Evolutionary conservation across 2,329 filamentous ascomycete genomes (phyloP).

Genomic region (Aspergillus brunneoviolaceus): DNA sequence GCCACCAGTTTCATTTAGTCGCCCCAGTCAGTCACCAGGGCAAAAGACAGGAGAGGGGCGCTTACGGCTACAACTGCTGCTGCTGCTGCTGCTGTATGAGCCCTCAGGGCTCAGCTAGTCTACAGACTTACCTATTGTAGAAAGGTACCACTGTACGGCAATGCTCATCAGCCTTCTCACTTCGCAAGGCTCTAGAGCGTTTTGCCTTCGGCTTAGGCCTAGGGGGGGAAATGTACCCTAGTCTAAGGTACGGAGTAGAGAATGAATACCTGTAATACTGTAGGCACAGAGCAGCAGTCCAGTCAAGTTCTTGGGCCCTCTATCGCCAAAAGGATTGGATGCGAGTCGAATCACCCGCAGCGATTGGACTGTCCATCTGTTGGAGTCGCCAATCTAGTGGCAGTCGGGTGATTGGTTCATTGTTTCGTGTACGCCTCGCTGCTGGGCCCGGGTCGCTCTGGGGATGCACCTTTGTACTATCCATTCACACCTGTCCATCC

Average conservation of each 20-base stretch:
- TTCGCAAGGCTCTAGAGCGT: neutral
- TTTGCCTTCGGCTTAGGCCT: neutral
- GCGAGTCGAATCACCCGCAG: conserved; percentile 6
- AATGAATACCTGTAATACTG: no score
- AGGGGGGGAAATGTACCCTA: no score
- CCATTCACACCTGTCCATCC: conserved; percentile 3
- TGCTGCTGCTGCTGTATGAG: neutral
- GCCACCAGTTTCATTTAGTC: neutral
- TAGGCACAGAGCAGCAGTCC: neutral
- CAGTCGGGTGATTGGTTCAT: conserved; percentile 1
- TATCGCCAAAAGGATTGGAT: neutral
- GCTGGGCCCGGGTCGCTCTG: neutral
- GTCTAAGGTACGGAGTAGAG: neutral
- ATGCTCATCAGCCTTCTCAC: neutral
- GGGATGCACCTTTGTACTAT: neutral
- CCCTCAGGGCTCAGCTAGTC: neutral
- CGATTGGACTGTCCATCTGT: conserved; percentile 8
- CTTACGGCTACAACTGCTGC: neutral
- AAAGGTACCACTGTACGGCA: neutral
- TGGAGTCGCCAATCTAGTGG: conserved; percentile 13
- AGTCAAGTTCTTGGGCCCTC: neutral
- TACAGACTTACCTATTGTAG: neutral
- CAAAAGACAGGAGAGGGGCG: neutral
- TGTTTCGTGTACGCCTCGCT: conserved; percentile 3
- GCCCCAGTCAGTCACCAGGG: neutral